These are phyloP conservation scores for Eutrema salsugineum DNA, from an alignment of 441 rosid species.

Conservation along the genomic window DNA sequence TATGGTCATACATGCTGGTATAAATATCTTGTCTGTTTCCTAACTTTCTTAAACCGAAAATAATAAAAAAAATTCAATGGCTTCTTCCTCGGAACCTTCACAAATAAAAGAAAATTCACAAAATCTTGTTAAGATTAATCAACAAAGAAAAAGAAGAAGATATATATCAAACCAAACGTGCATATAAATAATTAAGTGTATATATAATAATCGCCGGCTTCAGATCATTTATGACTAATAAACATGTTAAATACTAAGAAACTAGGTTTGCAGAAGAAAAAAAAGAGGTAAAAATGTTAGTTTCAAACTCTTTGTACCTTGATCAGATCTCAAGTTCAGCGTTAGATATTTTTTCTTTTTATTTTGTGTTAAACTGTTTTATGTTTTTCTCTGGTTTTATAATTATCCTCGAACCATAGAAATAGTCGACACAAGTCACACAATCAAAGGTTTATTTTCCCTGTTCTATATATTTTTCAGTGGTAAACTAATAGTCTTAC, in stretches of 20 bases:
- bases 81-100: conserved; percentile 22
- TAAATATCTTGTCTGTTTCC: conserved; percentile 8
- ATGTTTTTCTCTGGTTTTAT: too few species aligned
- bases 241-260: neutral
- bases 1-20: neutral
- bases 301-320: neutral
- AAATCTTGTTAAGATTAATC: neutral
- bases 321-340: too few species aligned
- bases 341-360: neutral
- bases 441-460: neutral
- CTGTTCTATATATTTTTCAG: too few species aligned
- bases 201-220: neutral
- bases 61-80: neutral
- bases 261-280: neutral
- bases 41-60: neutral
- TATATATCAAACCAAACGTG: neutral
- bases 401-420: too few species aligned
- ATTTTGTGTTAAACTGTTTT: too few species aligned
- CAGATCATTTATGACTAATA: neutral
- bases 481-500: neutral
- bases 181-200: neutral
- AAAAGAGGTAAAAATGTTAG: neutral
- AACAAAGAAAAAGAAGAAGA: neutral
- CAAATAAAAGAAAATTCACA: too few species aligned
- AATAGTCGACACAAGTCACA: too few species aligned